These are phyloP conservation scores for Closterium sp. DNA, from an alignment of 139 green algal species.

Conservation along the genomic window DNA sequence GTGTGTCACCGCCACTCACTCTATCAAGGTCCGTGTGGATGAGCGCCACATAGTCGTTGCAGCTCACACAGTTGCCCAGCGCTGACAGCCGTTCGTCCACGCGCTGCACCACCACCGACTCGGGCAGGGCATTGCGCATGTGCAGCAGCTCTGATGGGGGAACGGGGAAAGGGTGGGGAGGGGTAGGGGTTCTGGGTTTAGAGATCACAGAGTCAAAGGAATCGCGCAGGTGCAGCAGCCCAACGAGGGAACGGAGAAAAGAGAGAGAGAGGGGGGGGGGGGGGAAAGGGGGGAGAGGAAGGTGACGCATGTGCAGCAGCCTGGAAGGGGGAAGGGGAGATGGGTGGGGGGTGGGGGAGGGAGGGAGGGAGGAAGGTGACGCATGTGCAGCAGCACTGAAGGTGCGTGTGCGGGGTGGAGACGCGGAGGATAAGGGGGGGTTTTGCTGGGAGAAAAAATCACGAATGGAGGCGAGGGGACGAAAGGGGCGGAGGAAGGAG, in stretches of 20 bases:
- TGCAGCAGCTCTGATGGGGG: conserved; percentile 82
- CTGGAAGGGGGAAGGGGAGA: background rate
- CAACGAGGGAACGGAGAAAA: background rate
- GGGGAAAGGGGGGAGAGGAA: background rate
- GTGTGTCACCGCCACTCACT: too few relatives aligned
- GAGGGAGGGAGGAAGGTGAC: background rate
- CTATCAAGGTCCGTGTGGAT: conserved; percentile 96
- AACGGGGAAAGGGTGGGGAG: background rate
- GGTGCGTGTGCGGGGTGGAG: background rate
- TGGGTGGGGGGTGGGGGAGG: background rate
- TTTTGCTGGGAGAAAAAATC: conserved; percentile 11
- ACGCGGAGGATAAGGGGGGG: background rate
- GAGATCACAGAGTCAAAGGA: too few relatives aligned
- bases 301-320: background rate
- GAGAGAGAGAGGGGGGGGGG: background rate
- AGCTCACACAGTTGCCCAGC: conserved; percentile 96
- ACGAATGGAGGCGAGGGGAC: background rate
- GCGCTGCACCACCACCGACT: conserved; percentile 94
- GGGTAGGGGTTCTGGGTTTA: too few relatives aligned
- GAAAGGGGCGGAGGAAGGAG: conserved; percentile 1
- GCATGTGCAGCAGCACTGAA: background rate
- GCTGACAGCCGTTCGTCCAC: conserved; percentile 96
- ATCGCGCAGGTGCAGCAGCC: background rate
- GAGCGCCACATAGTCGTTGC: conserved; percentile 98
- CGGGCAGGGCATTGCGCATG: conserved; percentile 93